These are phyloP conservation scores for Leishmania tropica DNA, from an alignment of 208 protist species.

Conservation along the genomic window DNA sequence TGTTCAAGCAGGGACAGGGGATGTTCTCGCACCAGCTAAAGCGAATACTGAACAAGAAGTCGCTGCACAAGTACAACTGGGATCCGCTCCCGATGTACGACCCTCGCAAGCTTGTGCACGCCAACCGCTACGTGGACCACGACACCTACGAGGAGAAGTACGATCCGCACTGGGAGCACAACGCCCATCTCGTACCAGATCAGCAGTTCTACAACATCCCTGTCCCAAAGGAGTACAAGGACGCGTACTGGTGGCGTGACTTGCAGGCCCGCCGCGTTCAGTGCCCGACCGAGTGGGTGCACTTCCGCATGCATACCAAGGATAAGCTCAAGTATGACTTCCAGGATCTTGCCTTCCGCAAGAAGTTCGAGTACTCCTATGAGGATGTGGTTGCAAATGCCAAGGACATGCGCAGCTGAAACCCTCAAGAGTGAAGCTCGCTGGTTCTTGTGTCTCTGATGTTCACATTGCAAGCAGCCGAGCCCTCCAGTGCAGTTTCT, in stretches of 20 bases:
- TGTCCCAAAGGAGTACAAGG: slow-evolving; percentile 86
- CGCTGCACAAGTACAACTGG: slow-evolving; percentile 88
- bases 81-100: slow-evolving; percentile 92
- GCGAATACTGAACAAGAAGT: slow-evolving; percentile 91
- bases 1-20: slow-evolving; percentile 91
- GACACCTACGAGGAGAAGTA: slow-evolving; percentile 84
- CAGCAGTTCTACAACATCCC: slow-evolving; percentile 82
- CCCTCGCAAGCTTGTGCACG: slow-evolving; percentile 84
- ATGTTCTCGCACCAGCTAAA: slow-evolving; percentile 93
- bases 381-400: slow-evolving; percentile 86
- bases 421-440: not conserved
- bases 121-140: slow-evolving; percentile 76
- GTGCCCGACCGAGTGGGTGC: slow-evolving; percentile 89
- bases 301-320: slow-evolving; percentile 79
- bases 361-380: slow-evolving; percentile 89
- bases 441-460: not conserved
- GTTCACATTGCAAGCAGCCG: not conserved
- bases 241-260: slow-evolving; percentile 94
- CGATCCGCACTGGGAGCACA: slow-evolving; percentile 79
- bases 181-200: slow-evolving; percentile 81
- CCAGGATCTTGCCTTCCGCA: slow-evolving; percentile 84
- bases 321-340: slow-evolving; percentile 84
- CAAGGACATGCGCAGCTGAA: slow-evolving; percentile 84
- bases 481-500: not conserved
- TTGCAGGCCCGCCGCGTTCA: slow-evolving; percentile 89